Percentiles rank a stretch among this genome's conserved stretches.
Conservation (phyloP, 805 yeast species). For the Schwanniomyces polymorphus region DNA sequence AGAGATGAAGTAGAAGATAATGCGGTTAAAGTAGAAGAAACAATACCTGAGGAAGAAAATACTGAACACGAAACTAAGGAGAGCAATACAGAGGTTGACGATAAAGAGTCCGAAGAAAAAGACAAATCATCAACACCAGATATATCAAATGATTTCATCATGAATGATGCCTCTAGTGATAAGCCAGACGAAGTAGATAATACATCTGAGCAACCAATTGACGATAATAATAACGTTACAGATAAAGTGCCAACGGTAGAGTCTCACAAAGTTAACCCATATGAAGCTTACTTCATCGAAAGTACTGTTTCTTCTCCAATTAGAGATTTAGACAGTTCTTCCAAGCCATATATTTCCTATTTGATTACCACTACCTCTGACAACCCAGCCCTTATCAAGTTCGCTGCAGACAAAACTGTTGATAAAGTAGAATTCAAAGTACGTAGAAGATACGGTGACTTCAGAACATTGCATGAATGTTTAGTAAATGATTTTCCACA, state of each 20-base stretch:
- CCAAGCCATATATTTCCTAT: slow-evolving; percentile 76
- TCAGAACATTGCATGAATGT: slow-evolving; percentile 73
- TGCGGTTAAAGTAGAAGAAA: slow-evolving; percentile 4
- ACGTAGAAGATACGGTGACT: slow-evolving; percentile 85
- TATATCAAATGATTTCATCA: neutral
- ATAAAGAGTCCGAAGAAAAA: slow-evolving; percentile 2
- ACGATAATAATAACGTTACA: slow-evolving; percentile 6
- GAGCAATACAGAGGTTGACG: slow-evolving; percentile 5
- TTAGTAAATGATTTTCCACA: slow-evolving; percentile 80
- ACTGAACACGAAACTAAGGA: slow-evolving; percentile 6
- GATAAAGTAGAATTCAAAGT: slow-evolving; percentile 42
- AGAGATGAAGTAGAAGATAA: slow-evolving; percentile 32
- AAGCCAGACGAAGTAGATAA: neutral
- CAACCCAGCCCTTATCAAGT: slow-evolving; percentile 52
- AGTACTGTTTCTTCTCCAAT: slow-evolving; percentile 58
- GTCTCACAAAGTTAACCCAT: slow-evolving; percentile 2
- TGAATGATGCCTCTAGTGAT: neutral
- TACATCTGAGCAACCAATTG: neutral
- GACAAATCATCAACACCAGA: neutral
- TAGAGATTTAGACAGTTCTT: slow-evolving; percentile 66
- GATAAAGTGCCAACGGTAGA: slow-evolving; percentile 6
- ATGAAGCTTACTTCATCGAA: slow-evolving; percentile 16
- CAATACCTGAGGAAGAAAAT: slow-evolving; percentile 13
- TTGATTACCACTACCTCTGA: slow-evolving; percentile 63
- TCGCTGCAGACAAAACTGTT: slow-evolving; percentile 17